A percentile compares a stretch with the other conserved stretches of the same genome.
Evolutionary conservation across 345 rosid species (phyloP).

Genomic region (Citrus sinensis): DVS_A1.0 CM039161.1:5143501-5144000

Average conservation of each 20-base stretch:
- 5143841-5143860: not conserved
- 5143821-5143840: not conserved
- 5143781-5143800: not conserved
- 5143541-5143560: not conserved
- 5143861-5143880: not conserved
- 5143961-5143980: slow-evolving; percentile 74
- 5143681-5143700: not conserved
- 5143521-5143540: not conserved
- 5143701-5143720: not conserved
- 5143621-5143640: not conserved
- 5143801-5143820: not conserved
- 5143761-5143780: not conserved
- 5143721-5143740: not conserved
- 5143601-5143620: not conserved
- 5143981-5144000: slow-evolving; percentile 71
- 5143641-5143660: not conserved
- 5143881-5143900: not conserved
- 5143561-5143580: not conserved
- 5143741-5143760: not conserved
- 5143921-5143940: slow-evolving; percentile 64
- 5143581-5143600: too few species aligned
- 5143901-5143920: not conserved
- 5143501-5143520: not conserved
- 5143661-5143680: not conserved
- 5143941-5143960: slow-evolving; percentile 65